phyloP scores from a whole-genome alignment of 352 stramenopile species.

The Peronospora destructor region DNA sequence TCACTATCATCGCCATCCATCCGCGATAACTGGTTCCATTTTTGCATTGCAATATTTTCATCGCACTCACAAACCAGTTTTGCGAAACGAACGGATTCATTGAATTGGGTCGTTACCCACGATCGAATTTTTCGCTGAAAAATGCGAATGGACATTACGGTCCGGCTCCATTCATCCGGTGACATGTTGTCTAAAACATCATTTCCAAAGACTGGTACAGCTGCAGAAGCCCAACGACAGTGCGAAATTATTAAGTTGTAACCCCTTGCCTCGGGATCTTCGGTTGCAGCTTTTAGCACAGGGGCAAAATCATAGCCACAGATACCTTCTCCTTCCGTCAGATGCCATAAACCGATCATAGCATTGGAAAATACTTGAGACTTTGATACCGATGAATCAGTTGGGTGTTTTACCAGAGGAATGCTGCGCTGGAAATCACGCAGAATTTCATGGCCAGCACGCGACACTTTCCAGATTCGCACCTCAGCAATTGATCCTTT shows the following conservation, averaged over 20 bases:
- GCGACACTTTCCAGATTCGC: slow-evolving; percentile 54
- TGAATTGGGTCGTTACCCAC: slow-evolving; percentile 20
- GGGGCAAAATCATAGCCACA: slow-evolving; percentile 41
- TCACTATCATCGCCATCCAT: slow-evolving; percentile 30
- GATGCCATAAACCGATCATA: slow-evolving; percentile 59
- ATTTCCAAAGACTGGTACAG: slow-evolving; percentile 53
- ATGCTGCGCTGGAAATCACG: slow-evolving; percentile 62
- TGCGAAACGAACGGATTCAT: slow-evolving; percentile 25
- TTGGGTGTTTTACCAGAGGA: slow-evolving; percentile 27
- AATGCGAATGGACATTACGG: slow-evolving; percentile 23
- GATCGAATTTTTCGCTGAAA: slow-evolving; percentile 41
- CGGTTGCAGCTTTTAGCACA: slow-evolving; percentile 10
- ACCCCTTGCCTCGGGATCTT: slow-evolving; percentile 17
- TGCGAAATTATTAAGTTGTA: slow-evolving; percentile 44
- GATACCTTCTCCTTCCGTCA: slow-evolving; percentile 70
- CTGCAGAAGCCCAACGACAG: slow-evolving; percentile 60
- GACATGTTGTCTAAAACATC: slow-evolving; percentile 31
- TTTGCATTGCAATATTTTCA: slow-evolving; percentile 28
- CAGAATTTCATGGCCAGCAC: slow-evolving; percentile 37
- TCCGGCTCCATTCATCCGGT: slow-evolving; percentile 23
- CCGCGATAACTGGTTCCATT: slow-evolving; percentile 22
- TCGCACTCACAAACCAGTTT: slow-evolving; percentile 39
- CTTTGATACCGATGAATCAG: slow-evolving; percentile 10
- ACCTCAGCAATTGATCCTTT: slow-evolving; percentile 72
- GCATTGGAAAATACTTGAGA: slow-evolving; percentile 16